These are phyloP conservation scores for Dipodascus albidus DNA, from an alignment of 805 yeast species.

Conservation along the genomic window DNA sequence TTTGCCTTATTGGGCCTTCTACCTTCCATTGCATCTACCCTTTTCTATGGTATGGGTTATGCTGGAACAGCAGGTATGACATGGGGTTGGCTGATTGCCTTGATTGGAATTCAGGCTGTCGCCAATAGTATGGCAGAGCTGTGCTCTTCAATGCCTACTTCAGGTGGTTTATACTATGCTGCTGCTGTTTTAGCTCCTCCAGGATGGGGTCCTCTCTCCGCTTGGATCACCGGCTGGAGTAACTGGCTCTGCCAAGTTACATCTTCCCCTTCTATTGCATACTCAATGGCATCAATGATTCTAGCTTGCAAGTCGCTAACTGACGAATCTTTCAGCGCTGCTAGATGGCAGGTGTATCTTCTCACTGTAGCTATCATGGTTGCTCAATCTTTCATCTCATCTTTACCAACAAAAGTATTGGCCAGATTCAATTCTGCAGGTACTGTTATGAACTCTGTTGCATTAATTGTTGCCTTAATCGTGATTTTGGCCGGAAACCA, in stretches of 20 bases:
- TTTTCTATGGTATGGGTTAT: conserved; percentile 48
- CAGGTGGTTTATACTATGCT: conserved; percentile 62
- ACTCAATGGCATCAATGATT: conserved; percentile 44
- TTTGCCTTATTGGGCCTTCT: conserved; percentile 55
- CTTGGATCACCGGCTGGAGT: conserved; percentile 56
- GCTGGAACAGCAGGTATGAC: conserved; percentile 54
- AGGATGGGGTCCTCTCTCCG: conserved; percentile 38
- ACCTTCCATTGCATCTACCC: conserved; percentile 53
- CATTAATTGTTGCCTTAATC: conserved; percentile 41
- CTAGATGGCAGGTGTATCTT: conserved; percentile 40
- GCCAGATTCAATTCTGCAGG: conserved; percentile 42
- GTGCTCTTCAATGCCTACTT: conserved; percentile 54
- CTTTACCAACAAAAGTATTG: conserved; percentile 43
- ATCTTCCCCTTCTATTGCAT: conserved; percentile 49
- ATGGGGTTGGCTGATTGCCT: conserved; percentile 50
- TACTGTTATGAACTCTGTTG: conserved; percentile 37
- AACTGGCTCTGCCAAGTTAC: conserved; percentile 58
- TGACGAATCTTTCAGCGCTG: conserved; percentile 30
- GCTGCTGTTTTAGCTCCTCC: conserved; percentile 51
- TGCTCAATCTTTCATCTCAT: conserved; percentile 36
- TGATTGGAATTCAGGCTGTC: conserved; percentile 43
- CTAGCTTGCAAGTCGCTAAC: conserved; percentile 36
- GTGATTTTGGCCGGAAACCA: conserved; percentile 41
- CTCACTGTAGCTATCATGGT: conserved; percentile 42
- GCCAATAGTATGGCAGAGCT: conserved; percentile 53